Evolutionary conservation across 2,329 filamentous ascomycete genomes (phyloP).

Genomic region (Dendryphion nanum): DNA sequence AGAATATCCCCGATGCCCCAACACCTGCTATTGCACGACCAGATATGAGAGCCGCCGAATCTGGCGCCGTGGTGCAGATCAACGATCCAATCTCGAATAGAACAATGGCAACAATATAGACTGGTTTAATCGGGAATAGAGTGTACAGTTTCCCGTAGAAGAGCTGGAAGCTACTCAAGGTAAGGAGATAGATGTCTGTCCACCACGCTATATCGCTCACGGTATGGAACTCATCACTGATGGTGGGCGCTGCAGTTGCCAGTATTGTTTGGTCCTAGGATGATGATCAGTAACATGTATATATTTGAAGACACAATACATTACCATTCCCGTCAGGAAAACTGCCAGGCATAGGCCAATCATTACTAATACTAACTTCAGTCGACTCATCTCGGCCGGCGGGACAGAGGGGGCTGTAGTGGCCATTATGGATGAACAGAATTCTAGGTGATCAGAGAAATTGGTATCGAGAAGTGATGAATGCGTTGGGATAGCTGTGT

Average conservation of each 20-base stretch:
- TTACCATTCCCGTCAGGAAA: too few species aligned
- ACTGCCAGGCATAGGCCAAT: too few species aligned
- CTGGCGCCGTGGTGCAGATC: conserved; percentile 45
- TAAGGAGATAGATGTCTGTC: conserved; percentile 29
- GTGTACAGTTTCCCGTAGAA: conserved; percentile 41
- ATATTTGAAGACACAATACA: too few species aligned
- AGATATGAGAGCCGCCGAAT: conserved; percentile 8
- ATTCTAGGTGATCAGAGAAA: too few species aligned
- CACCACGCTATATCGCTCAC: conserved; percentile 49
- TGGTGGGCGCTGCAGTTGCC: conserved; percentile 46
- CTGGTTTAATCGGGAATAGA: conserved; percentile 33
- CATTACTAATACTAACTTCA: too few species aligned
- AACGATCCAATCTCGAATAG: conserved; percentile 50
- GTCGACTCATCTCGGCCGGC: too few species aligned
- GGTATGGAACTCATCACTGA: conserved; percentile 47
- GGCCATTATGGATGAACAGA: too few species aligned
- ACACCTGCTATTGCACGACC: conserved; percentile 10
- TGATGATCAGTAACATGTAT: too few species aligned
- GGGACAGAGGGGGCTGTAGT: too few species aligned
- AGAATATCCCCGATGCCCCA: conserved; percentile 7
- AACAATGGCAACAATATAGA: conserved; percentile 37
- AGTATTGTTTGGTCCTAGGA: conserved; percentile 31
- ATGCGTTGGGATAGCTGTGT: too few species aligned
- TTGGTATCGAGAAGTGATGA: too few species aligned
- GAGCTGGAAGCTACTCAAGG: conserved; percentile 16